Percentiles rank a stretch among this genome's conserved stretches.
These are phyloP conservation scores for Withania somnifera DNA, from an alignment of 305 asterid species.

Conservation along the genomic window DNA sequence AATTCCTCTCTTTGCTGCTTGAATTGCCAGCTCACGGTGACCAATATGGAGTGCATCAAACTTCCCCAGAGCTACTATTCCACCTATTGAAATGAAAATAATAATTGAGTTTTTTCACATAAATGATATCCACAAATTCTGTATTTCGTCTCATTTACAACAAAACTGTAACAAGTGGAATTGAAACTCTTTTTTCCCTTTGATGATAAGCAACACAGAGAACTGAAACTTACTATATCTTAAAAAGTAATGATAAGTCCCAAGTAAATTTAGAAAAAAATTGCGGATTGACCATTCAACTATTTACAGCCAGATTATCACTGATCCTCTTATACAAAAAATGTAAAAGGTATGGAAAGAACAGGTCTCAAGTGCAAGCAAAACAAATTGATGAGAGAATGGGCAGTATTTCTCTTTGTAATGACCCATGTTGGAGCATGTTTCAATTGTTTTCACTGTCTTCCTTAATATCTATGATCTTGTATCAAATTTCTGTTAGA, in stretches of 20 bases:
- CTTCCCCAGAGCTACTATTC: slow-evolving; percentile 90
- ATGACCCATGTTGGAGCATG: neutral
- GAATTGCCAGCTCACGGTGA: slow-evolving; percentile 93
- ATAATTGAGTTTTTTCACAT: neutral
- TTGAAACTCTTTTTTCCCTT: neutral
- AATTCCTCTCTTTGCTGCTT: slow-evolving; percentile 72
- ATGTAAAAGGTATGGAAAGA: neutral
- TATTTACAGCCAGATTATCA: neutral
- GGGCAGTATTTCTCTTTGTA: neutral
- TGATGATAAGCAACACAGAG: neutral
- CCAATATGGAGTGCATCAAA: slow-evolving; percentile 98
- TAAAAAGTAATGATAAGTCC: neutral
- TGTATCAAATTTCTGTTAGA: neutral
- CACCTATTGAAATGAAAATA: slow-evolving; percentile 39
- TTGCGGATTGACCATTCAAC: neutral
- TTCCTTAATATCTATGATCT: neutral
- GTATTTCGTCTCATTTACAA: neutral
- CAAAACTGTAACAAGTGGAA: neutral
- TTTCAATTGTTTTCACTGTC: neutral
- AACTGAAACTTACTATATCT: neutral
- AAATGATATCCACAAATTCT: neutral
- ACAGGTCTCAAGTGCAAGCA: neutral
- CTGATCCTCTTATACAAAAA: neutral
- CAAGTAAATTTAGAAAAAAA: neutral
- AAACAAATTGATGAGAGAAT: neutral